Base-by-base conservation (phyloP, 2,329 filamentous ascomycete genomes). In the Nigrospora oryzae region DNA sequence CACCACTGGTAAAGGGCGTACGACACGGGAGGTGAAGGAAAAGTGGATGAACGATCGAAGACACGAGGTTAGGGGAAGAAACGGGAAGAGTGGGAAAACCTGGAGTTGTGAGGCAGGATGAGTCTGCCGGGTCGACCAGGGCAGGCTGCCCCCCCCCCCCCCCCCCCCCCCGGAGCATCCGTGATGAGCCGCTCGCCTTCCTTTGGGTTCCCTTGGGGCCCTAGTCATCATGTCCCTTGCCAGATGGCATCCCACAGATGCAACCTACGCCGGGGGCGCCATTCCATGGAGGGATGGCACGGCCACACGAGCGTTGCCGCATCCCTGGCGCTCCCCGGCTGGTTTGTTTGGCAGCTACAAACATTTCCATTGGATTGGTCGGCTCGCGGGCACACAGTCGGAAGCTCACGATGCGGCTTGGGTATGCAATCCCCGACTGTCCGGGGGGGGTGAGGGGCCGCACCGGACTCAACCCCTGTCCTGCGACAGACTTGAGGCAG, bases 321-420 rank as follows among this genome's bases (percentile, higher is more conserved):
- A 31, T 14, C 33, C 14, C 23, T 28, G 23, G 23, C 23, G 23
- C 23, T 7, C 37, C 42, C 40, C 37, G 19, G 48, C 46, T 47
- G 34, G 38, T 37, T 42, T 51, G 50, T 56, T 54, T 53, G 50
- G 51, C 47, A 40, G 52, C 33, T 44, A 36, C 40, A 42, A 42
- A 42, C 40, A 42, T 36, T 19, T 16, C 40, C 13, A 36, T 30
- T 32, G 32, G 40, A 33, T 34, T 42, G 34, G 34, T 36, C 34
- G 34, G 38, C 19, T 15, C 38, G 10, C 31, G 15, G 11, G 23
- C 30, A 33, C 31, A 6, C 17, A 31, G 39, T 14, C n/a, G 13
- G 33, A 17, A 19, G 28, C 32, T 33, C 39, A 19, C 23, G 39
- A 41, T 41, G 39, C n/a, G 14, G 23, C 19, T n/a, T 34, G 32